Percentiles rank a stretch among this genome's conserved stretches.
These are phyloP conservation scores for Acacia confusa DNA, from an alignment of 306 rosid genomes.

Conservation along the genomic window DNA sequence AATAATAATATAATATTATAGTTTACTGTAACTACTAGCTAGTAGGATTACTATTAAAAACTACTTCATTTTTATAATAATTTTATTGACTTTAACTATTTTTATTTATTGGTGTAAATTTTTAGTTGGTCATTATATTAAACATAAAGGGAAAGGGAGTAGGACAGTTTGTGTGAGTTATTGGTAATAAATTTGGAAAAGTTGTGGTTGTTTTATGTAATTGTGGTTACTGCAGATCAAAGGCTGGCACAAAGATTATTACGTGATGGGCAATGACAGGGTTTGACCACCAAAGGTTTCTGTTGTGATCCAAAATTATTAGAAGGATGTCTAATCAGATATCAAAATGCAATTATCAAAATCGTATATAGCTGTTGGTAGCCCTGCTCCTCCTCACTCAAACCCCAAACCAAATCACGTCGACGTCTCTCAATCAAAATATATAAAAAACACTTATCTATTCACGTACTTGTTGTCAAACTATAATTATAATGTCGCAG, in stretches of 20 bases:
- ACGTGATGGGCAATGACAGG: constrained; percentile 22
- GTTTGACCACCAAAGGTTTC: constrained; percentile 42
- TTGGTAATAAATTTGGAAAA: background rate
- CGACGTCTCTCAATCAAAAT: constrained; percentile 24
- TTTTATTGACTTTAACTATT: no score
- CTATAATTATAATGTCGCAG: no score
- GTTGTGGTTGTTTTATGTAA: background rate
- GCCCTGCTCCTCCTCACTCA: constrained; percentile 42
- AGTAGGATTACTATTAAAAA: no score
- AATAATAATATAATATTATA: no score
- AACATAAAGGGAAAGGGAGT: no score
- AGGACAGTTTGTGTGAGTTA: no score
- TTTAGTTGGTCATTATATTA: no score
- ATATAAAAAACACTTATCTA: no score
- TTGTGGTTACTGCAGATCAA: background rate
- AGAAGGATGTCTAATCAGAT: constrained; percentile 63
- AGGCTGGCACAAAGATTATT: constrained; percentile 28
- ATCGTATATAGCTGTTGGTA: constrained; percentile 27
- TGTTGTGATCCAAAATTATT: background rate
- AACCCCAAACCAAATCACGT: constrained; percentile 41
- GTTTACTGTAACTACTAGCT: no score
- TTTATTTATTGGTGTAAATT: no score
- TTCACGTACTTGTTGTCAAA: no score
- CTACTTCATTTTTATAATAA: no score
- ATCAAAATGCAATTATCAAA: constrained; percentile 35